Evolutionary conservation across 495 filamentous ascomycete species (phyloP).

Genomic region (Corynascus novoguineensis): DNA sequence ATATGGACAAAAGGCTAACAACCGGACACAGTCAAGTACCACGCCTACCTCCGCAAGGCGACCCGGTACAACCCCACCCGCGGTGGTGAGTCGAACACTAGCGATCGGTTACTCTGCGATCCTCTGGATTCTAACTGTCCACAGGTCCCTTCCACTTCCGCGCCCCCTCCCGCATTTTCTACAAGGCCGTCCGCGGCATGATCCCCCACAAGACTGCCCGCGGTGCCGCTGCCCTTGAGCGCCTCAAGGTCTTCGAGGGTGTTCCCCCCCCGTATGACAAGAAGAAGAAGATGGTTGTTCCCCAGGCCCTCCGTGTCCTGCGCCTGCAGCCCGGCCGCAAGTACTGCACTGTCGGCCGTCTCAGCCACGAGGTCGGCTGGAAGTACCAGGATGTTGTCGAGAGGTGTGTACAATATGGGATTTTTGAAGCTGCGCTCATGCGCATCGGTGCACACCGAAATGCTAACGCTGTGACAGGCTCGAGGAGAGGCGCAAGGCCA

Average conservation of each 20-base stretch:
- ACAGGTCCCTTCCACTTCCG: slow-evolving; percentile 99
- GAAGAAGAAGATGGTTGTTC: slow-evolving; percentile 98
- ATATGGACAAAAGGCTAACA: slow-evolving; percentile 29
- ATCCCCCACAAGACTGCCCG: slow-evolving; percentile 99
- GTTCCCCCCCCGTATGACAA: slow-evolving; percentile 98
- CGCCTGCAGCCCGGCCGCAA: slow-evolving; percentile 96
- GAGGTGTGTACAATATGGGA: slow-evolving; percentile 57
- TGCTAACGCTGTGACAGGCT: slow-evolving; percentile 60
- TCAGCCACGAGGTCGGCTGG: slow-evolving; percentile 99
- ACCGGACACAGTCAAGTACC: slow-evolving; percentile 86
- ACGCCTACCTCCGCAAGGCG: slow-evolving; percentile 98
- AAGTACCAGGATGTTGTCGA: slow-evolving; percentile 99
- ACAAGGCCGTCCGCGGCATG: slow-evolving; percentile 99
- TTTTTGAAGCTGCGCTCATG: background rate
- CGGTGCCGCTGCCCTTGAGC: slow-evolving; percentile 90
- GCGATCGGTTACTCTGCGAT: slow-evolving; percentile 8
- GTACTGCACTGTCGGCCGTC: slow-evolving; percentile 96
- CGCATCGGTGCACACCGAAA: slow-evolving; percentile 4
- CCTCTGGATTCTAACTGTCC: slow-evolving; percentile 36
- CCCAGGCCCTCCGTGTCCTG: slow-evolving; percentile 91
- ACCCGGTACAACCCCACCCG: slow-evolving; percentile 98
- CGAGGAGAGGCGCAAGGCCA: slow-evolving; percentile 98
- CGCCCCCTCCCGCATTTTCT: slow-evolving; percentile 96
- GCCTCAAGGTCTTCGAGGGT: slow-evolving; percentile 99
- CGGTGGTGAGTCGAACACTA: slow-evolving; percentile 62